Evolutionary conservation across 768 basidiomycete genomes (phyloP).

Genomic region (Leccinum aurantiacum): DNA sequence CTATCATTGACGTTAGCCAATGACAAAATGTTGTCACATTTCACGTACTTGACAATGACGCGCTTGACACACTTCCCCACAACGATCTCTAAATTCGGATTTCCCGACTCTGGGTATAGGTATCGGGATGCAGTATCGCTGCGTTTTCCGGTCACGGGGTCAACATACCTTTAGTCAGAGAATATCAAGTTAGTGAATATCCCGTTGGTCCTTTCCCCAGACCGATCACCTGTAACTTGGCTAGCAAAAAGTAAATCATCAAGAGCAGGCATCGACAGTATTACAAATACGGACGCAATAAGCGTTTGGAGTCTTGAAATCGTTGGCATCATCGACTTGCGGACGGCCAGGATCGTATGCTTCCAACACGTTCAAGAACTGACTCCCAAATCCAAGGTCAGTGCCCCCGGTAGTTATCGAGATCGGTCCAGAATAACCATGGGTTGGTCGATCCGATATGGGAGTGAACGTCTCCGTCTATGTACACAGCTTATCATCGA

Average conservation of each 20-base stretch:
- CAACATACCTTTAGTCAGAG: constrained; percentile 48
- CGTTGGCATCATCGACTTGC: neutral
- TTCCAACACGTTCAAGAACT: no score
- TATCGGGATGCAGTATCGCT: constrained; percentile 33
- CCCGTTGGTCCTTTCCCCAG: no score
- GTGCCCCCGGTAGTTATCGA: no score
- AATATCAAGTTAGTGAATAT: no score
- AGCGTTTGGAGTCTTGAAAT: neutral
- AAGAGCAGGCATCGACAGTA: constrained; percentile 18
- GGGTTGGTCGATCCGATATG: no score
- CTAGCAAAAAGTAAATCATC: no score
- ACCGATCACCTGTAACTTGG: constrained; percentile 20
- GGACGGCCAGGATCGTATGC: no score
- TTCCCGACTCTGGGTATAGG: constrained; percentile 29
- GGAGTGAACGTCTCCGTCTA: no score
- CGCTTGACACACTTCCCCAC: constrained; percentile 20
- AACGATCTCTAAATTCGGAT: constrained; percentile 28
- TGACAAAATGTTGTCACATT: neutral
- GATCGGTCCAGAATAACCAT: no score
- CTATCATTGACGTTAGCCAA: constrained; percentile 16
- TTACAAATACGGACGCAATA: neutral
- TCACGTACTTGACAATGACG: constrained; percentile 8
- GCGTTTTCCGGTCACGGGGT: constrained; percentile 37
- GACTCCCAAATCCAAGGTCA: no score
- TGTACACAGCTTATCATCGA: no score